phyloP scores from a whole-genome alignment of 1,139 yeast species.

The Lizanozyma gosingica region DNA sequence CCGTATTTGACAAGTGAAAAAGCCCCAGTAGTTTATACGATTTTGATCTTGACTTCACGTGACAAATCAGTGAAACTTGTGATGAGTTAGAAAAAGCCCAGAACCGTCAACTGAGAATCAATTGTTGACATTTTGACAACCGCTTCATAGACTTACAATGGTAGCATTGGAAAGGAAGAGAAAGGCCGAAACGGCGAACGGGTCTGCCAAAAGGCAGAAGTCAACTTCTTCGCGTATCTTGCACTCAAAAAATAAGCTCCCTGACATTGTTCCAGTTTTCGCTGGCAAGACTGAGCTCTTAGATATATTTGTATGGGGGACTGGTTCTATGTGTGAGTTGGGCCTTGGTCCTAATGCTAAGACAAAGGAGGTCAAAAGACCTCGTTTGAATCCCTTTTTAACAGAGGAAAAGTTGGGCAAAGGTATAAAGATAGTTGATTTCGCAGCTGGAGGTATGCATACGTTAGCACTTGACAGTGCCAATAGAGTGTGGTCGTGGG shows the following conservation, averaged over 20 bases:
- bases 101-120: too few species aligned
- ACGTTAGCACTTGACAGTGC: constrained; percentile 68
- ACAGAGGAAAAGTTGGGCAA: constrained; percentile 45
- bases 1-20: too few species aligned
- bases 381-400: constrained; percentile 77
- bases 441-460: constrained; percentile 97
- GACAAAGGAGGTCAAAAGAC: constrained; percentile 90
- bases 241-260: constrained; percentile 41
- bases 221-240: constrained; percentile 35
- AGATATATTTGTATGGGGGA: constrained; percentile 88
- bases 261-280: constrained; percentile 30
- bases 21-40: too few species aligned
- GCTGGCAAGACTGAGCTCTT: constrained; percentile 36
- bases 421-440: constrained; percentile 50
- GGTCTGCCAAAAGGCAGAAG: constrained; percentile 19
- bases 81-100: too few species aligned
- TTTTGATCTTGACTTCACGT: too few species aligned
- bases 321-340: constrained; percentile 94
- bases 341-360: constrained; percentile 88
- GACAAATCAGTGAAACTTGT: too few species aligned
- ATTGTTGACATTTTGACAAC: too few species aligned
- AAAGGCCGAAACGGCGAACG: constrained; percentile 11
- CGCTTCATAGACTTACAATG: too few species aligned
- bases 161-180: constrained; percentile 38
- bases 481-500: constrained; percentile 93